Evolutionary conservation across 176 grass and related monocot genomes (phyloP).

Genomic region (Guadua angustifolia): DNA sequence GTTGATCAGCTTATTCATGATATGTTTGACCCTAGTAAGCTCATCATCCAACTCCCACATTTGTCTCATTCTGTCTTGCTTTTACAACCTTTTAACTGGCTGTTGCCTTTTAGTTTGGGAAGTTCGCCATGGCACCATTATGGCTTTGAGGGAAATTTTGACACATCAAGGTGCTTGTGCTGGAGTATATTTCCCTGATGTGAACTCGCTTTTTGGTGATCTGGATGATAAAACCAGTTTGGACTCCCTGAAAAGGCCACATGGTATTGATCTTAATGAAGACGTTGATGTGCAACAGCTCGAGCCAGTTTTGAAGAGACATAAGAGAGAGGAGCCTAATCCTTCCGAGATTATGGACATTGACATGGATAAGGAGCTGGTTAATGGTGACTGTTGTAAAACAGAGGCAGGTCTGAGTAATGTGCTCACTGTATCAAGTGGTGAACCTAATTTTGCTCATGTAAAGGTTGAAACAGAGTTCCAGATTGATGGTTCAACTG

Average conservation of each 20-base stretch:
- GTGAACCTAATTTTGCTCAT: slow-evolving; percentile 49
- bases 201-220: slow-evolving; percentile 52
- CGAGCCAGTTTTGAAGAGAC: slow-evolving; percentile 74
- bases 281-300: slow-evolving; percentile 52
- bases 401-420: slow-evolving; percentile 47
- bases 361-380: slow-evolving; percentile 50
- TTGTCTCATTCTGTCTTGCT: slow-evolving; percentile 29
- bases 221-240: slow-evolving; percentile 65
- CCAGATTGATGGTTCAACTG: slow-evolving; percentile 42
- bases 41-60: slow-evolving; percentile 17
- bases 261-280: slow-evolving; percentile 84
- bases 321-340: slow-evolving; percentile 51
- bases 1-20: slow-evolving; percentile 98
- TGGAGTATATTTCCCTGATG: slow-evolving; percentile 87
- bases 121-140: slow-evolving; percentile 92
- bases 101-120: slow-evolving; percentile 81
- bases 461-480: slow-evolving; percentile 66
- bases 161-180: slow-evolving; percentile 94
- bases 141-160: slow-evolving; percentile 99
- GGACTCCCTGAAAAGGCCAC: slow-evolving; percentile 53
- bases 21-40: slow-evolving; percentile 92
- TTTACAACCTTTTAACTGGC: slow-evolving; percentile 34
- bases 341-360: slow-evolving; percentile 25
- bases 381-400: slow-evolving; percentile 47
- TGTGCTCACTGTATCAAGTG: slow-evolving; percentile 35